These are phyloP conservation scores for Mycena chlorophos DNA, from an alignment of 768 basidiomycete species.

Conservation along the genomic window DNA sequence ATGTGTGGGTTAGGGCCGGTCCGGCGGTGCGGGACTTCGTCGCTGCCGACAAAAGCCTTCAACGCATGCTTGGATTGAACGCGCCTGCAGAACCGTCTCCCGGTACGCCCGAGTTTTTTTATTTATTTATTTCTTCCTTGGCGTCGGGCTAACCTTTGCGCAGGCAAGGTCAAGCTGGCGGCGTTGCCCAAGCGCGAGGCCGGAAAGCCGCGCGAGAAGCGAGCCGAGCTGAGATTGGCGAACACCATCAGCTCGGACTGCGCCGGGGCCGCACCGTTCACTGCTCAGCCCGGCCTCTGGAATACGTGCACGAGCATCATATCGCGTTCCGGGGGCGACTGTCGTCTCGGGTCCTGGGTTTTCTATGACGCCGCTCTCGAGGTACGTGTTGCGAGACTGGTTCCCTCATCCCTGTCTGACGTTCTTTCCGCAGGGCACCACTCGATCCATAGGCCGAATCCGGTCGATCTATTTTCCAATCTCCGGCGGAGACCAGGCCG, in stretches of 20 bases:
- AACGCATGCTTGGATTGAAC: conserved; percentile 19
- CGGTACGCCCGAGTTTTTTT: neutral
- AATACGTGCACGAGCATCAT: neutral
- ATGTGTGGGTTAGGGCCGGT: neutral
- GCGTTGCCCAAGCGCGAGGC: neutral
- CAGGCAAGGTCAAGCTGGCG: conserved; percentile 8
- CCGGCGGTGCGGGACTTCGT: conserved; percentile 1
- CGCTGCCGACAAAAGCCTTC: conserved; percentile 8
- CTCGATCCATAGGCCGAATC: neutral
- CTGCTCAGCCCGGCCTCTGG: neutral
- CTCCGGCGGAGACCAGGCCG: neutral
- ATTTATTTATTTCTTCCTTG: neutral
- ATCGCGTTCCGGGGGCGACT: neutral
- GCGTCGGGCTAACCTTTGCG: neutral
- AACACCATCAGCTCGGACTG: conserved; percentile 8
- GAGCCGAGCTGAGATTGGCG: conserved; percentile 8
- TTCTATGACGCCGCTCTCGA: neutral
- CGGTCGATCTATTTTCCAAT: neutral
- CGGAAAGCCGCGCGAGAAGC: conserved; percentile 2
- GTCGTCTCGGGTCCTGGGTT: neutral
- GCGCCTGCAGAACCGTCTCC: neutral
- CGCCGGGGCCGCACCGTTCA: neutral
- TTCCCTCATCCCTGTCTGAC: neutral
- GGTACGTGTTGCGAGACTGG: neutral
- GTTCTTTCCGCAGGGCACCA: neutral